Conservation (phyloP, 345 rosid species). For the Erucastrum elatum region DNA sequence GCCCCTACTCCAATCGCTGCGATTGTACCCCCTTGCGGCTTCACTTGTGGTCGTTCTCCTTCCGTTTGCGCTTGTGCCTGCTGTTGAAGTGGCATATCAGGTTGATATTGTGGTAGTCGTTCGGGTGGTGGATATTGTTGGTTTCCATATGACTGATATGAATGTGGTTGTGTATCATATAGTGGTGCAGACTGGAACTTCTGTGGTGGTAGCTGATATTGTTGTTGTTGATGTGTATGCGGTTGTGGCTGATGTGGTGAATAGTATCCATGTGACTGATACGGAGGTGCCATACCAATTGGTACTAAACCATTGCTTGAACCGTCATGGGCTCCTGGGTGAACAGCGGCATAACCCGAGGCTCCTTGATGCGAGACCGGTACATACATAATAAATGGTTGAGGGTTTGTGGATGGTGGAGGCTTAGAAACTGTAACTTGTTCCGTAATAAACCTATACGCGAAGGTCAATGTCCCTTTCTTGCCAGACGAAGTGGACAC, state of each 20-base stretch:
- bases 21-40: constrained; percentile 40
- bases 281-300: neutral
- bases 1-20: constrained; percentile 55
- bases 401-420: neutral
- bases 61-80: neutral
- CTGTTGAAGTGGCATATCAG: neutral
- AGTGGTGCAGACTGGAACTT: neutral
- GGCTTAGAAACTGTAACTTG: constrained; percentile 8
- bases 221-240: neutral
- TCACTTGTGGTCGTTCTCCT: neutral
- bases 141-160: neutral
- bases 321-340: neutral
- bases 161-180: neutral
- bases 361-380: neutral
- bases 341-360: neutral
- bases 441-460: constrained; percentile 42
- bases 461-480: constrained; percentile 55
- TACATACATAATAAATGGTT: neutral
- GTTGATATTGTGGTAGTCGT: neutral
- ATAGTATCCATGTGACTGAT: constrained; percentile 18
- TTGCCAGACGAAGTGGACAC: constrained; percentile 54
- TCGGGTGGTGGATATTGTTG: neutral
- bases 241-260: neutral
- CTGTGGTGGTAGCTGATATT: neutral
- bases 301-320: neutral